These are phyloP conservation scores for Harringtonia aguacate DNA, from an alignment of 2,329 filamentous ascomycete genomes.

Conservation along the genomic window DNA sequence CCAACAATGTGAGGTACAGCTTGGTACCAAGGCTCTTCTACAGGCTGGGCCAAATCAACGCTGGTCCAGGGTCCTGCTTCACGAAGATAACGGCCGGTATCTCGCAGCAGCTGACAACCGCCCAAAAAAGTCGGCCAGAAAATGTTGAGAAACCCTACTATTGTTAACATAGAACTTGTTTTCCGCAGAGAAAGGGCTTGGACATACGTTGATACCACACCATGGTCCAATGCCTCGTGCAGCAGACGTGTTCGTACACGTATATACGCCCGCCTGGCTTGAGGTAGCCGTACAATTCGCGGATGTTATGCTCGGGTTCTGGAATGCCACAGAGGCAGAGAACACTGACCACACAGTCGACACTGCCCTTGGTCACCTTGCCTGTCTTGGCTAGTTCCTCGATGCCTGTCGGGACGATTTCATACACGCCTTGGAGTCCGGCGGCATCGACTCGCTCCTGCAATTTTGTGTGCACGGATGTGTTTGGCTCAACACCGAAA, in stretches of 20 bases:
- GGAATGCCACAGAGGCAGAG: slow-evolving; percentile 56
- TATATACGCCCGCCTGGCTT: slow-evolving; percentile 54
- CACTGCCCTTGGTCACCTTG: slow-evolving; percentile 38
- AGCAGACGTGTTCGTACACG: slow-evolving; percentile 49
- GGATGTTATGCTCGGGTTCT: slow-evolving; percentile 43
- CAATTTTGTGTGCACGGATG: slow-evolving; percentile 37
- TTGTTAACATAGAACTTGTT: not conserved
- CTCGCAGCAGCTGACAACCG: slow-evolving; percentile 39
- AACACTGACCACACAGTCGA: slow-evolving; percentile 50
- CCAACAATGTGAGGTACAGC: slow-evolving; percentile 39
- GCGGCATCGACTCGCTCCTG: slow-evolving; percentile 34
- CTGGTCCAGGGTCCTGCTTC: slow-evolving; percentile 39
- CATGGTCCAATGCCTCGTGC: slow-evolving; percentile 27
- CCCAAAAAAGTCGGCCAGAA: slow-evolving; percentile 42
- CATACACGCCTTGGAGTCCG: slow-evolving; percentile 46
- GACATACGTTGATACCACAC: slow-evolving; percentile 39
- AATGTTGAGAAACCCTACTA: slow-evolving; percentile 35
- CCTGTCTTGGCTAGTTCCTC: slow-evolving; percentile 35
- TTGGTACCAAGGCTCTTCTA: slow-evolving; percentile 29
- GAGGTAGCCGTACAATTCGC: slow-evolving; percentile 43
- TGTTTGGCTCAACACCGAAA: slow-evolving; percentile 56
- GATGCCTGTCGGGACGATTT: slow-evolving; percentile 52
- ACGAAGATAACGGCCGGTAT: slow-evolving; percentile 34
- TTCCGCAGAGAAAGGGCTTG: not conserved
- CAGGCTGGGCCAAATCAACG: slow-evolving; percentile 33